A percentile compares a stretch with the other conserved stretches of the same genome.
Conservation (phyloP, 371 early-diverging fungal genomes). For the Rhizopus microsporus region DNA sequence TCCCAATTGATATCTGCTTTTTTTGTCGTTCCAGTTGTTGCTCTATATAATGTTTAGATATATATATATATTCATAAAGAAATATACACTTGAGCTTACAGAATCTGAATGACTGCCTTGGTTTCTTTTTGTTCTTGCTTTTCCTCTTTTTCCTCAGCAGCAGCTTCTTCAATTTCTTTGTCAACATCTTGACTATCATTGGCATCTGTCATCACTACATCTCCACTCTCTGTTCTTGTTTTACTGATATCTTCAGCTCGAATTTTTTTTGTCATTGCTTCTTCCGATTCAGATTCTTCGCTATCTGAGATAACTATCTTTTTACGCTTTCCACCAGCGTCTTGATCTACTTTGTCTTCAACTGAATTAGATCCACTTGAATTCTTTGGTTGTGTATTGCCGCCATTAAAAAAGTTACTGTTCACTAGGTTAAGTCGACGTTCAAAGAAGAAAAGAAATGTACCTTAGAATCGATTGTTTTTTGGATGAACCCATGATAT, state of each 20-base stretch:
- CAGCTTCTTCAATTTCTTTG: conserved; percentile 21
- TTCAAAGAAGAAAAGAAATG: neutral
- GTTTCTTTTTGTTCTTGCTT: conserved; percentile 20
- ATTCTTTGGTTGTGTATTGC: neutral
- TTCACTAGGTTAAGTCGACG: neutral
- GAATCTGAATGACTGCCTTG: conserved; percentile 15
- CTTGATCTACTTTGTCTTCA: neutral
- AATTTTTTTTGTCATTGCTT: conserved; percentile 1
- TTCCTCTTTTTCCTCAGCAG: conserved; percentile 19
- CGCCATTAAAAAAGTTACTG: conserved; percentile 12
- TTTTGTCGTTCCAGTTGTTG: conserved; percentile 7
- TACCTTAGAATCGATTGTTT: conserved; percentile 19
- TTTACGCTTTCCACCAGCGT: conserved; percentile 7
- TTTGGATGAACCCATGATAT: neutral
- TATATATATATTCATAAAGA: neutral
- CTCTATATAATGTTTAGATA: conserved; percentile 3
- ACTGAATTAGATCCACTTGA: neutral
- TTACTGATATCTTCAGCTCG: neutral
- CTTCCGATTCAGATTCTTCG: conserved; percentile 13
- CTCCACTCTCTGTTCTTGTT: neutral
- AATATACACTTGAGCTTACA: conserved; percentile 12
- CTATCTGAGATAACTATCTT: conserved; percentile 8
- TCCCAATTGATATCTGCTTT: conserved; percentile 6
- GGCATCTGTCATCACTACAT: neutral
- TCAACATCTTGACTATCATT: conserved; percentile 11